A percentile compares a stretch with the other conserved stretches of the same genome.
Conservation (phyloP, 495 filamentous ascomycete genomes). For the Trichocladium uniseriatum region DNA sequence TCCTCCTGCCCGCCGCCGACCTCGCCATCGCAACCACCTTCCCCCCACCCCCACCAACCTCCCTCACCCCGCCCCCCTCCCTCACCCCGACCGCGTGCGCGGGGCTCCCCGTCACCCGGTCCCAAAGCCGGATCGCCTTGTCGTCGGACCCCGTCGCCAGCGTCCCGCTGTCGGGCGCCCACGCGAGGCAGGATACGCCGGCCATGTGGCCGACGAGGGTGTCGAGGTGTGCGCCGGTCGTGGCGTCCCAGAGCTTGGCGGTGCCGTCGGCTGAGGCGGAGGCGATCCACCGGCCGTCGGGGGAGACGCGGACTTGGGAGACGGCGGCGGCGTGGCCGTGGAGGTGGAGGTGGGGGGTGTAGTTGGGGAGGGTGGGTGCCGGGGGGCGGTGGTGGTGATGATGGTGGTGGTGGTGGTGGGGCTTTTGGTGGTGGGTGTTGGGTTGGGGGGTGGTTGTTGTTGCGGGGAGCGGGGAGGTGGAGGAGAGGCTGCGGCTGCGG, state of each 20-base stretch:
- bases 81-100: constrained; percentile 39
- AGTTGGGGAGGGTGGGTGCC: constrained; percentile 28
- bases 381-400: constrained; percentile 3
- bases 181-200: constrained; percentile 80
- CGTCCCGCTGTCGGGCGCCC: constrained; percentile 77
- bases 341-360: constrained; percentile 37
- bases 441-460: constrained; percentile 4
- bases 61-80: background rate
- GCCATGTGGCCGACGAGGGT: constrained; percentile 91
- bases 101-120: constrained; percentile 59
- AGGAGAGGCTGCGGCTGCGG: constrained; percentile 1
- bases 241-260: constrained; percentile 81
- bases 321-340: constrained; percentile 69
- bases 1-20: background rate
- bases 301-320: constrained; percentile 82
- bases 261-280: constrained; percentile 82
- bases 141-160: constrained; percentile 91
- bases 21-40: background rate
- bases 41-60: background rate
- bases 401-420: constrained; percentile 2
- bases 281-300: constrained; percentile 80
- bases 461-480: background rate
- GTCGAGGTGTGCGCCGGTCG: constrained; percentile 66
- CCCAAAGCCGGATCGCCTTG: constrained; percentile 91
- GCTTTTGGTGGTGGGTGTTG: background rate